These are phyloP conservation scores for Wallemia ichthyophaga DNA, from an alignment of 1,284 basidiomycete species.

Conservation along the genomic window DNA sequence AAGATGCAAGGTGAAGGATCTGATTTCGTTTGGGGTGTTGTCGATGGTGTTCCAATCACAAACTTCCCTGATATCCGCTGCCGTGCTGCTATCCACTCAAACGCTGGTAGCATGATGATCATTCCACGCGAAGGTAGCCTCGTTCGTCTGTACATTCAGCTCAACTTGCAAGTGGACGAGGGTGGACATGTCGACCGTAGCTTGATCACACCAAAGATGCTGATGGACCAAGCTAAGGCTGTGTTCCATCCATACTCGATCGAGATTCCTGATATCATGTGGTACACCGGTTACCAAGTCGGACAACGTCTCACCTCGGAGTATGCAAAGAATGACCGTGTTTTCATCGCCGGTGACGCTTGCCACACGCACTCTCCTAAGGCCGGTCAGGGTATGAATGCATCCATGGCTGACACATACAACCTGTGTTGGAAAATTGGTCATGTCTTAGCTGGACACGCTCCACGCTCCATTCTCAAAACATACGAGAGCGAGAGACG, in stretches of 20 bases:
- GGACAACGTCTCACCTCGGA: slow-evolving; percentile 43
- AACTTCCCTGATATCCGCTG: slow-evolving; percentile 57
- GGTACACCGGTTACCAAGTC: slow-evolving; percentile 51
- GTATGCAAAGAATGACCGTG: slow-evolving; percentile 32
- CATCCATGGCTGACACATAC: slow-evolving; percentile 41
- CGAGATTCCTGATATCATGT: slow-evolving; percentile 29
- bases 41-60: slow-evolving; percentile 36
- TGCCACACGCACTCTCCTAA: slow-evolving; percentile 54
- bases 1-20: slow-evolving; percentile 48
- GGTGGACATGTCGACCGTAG: slow-evolving; percentile 31
- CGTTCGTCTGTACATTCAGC: slow-evolving; percentile 43
- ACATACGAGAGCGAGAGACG: slow-evolving; percentile 47
- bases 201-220: slow-evolving; percentile 26
- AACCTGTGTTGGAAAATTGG: slow-evolving; percentile 55
- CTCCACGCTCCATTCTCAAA: slow-evolving; percentile 29
- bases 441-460: slow-evolving; percentile 39
- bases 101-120: slow-evolving; percentile 25
- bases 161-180: slow-evolving; percentile 24
- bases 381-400: slow-evolving; percentile 24
- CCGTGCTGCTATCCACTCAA: slow-evolving; percentile 26
- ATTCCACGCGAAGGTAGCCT: slow-evolving; percentile 35
- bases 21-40: slow-evolving; percentile 38
- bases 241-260: slow-evolving; percentile 38
- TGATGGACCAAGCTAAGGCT: slow-evolving; percentile 31
- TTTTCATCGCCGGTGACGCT: slow-evolving; percentile 40